phyloP scores from a whole-genome alignment of 2,329 filamentous ascomycete genomes.

The Fusarium setosum region DNA sequence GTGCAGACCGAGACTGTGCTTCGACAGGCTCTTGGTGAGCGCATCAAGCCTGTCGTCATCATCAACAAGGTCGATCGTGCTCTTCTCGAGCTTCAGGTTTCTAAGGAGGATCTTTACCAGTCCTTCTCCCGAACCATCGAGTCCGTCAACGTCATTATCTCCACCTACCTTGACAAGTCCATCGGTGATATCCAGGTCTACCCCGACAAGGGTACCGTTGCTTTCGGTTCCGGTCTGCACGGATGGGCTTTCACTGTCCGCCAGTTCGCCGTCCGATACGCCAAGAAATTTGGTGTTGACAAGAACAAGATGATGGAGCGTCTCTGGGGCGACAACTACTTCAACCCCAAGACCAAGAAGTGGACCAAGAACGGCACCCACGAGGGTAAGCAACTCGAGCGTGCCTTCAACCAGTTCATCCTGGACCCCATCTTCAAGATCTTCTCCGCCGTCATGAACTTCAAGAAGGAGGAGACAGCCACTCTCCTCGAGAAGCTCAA shows the following conservation, averaged over 20 bases:
- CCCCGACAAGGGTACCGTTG: constrained; percentile 96
- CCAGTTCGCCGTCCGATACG: constrained; percentile 94
- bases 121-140: constrained; percentile 99
- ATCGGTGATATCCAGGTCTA: constrained; percentile 99
- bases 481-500: constrained; percentile 91
- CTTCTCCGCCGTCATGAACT: constrained; percentile 96
- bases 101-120: constrained; percentile 99
- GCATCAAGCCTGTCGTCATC: constrained; percentile 99
- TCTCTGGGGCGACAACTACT: constrained; percentile 99
- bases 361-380: constrained; percentile 90
- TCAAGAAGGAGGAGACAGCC: constrained; percentile 93
- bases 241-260: constrained; percentile 99
- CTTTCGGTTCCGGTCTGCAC: constrained; percentile 99
- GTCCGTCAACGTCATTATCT: constrained; percentile 99
- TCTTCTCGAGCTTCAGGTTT: constrained; percentile 97
- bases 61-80: constrained; percentile 99
- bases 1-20: constrained; percentile 99
- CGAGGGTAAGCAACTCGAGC: constrained; percentile 92
- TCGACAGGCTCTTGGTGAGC: constrained; percentile 98
- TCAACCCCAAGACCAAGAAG: constrained; percentile 99
- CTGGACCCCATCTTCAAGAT: constrained; percentile 99
- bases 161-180: constrained; percentile 96
- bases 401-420: constrained; percentile 99
- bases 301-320: constrained; percentile 99
- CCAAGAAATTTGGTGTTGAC: constrained; percentile 99